A percentile compares a stretch with the other conserved stretches of the same genome.
Conservation (phyloP, 2,329 filamentous ascomycete species). For the Botrytis pseudocinerea region DNA sequence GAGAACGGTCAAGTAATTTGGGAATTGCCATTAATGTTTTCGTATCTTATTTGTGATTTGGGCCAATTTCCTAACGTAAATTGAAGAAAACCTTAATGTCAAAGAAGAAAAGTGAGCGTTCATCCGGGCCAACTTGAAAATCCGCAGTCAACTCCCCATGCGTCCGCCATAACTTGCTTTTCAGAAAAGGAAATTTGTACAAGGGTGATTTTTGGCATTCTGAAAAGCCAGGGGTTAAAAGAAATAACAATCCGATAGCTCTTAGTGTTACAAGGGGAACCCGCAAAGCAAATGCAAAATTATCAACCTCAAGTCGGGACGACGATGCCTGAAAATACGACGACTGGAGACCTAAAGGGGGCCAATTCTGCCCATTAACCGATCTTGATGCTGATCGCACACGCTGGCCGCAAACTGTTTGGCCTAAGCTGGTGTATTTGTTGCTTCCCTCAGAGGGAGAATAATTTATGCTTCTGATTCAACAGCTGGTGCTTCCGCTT, state of each 20-base stretch:
- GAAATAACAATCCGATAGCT: constrained; percentile 32
- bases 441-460: background rate
- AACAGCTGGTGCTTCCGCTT: constrained; percentile 29
- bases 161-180: constrained; percentile 26
- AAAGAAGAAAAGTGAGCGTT: constrained; percentile 34
- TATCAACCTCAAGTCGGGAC: constrained; percentile 15
- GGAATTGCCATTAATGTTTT: constrained; percentile 11
- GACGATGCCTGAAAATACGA: constrained; percentile 13
- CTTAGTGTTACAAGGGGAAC: constrained; percentile 40
- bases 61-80: constrained; percentile 34
- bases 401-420: constrained; percentile 2
- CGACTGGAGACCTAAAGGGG: constrained; percentile 14
- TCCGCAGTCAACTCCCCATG: constrained; percentile 21
- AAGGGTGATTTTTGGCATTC: constrained; percentile 32
- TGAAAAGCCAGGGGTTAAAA: constrained; percentile 29
- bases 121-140: constrained; percentile 31
- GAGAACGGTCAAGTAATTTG: background rate
- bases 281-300: constrained; percentile 32
- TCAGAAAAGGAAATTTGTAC: constrained; percentile 39
- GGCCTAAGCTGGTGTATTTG: constrained; percentile 10
- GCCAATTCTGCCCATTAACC: constrained; percentile 17
- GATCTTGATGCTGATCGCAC: constrained; percentile 14
- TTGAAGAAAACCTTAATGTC: constrained; percentile 31
- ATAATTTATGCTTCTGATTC: constrained; percentile 27
- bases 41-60: constrained; percentile 14